Base-by-base conservation (phyloP, 768 basidiomycete species). In the Favolaschia claudopus region DNA sequence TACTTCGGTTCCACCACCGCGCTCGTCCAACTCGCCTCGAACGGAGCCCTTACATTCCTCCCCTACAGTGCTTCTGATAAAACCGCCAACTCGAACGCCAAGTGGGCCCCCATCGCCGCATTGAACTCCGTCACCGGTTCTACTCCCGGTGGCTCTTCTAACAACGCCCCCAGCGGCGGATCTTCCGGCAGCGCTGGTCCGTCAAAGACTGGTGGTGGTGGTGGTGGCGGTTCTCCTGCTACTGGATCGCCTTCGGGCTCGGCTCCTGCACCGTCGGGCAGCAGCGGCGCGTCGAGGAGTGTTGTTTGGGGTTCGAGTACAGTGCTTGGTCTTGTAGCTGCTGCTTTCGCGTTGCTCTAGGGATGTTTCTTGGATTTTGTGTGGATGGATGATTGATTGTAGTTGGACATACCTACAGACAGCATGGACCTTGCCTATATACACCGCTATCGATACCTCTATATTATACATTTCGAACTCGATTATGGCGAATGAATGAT, bases 11-110 rank as follows among this genome's bases (percentile, higher is more conserved):
- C 85, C 29, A 80, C 79, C 43, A 75, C 72, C 29, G 78, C 87
- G 1, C 79, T 93, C 40, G 82, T 93, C 15, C 91, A 93, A 70
- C 82, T 93, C 25, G 79, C 86, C 37, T 84, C 82, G 24, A 76
- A 76, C 3, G 89, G 89, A 43, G 74, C 76, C 1, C 77, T 92
- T 19, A 83, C 79, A 13, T 92, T 79, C 77, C 72, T 92, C 32
- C 81, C 86, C 1, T 89, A 83, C 75, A 79, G 71, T 58, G 72
- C 80, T 45, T 78, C 75, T n/a, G 74, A 80, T 55, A 68, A 74
- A 8, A 67, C 68, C 20, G 70, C 78, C 24, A 85, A 85, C 69
- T 65, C 79, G 4, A 67, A 67, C 24, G 81, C 83, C 5, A 64
- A 77, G 27, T 90, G 88, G 87, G 74, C 74, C 27, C 55, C 68